Conservation (phyloP, 257 asterid genomes). For the Knoxia roxburghii region DNA sequence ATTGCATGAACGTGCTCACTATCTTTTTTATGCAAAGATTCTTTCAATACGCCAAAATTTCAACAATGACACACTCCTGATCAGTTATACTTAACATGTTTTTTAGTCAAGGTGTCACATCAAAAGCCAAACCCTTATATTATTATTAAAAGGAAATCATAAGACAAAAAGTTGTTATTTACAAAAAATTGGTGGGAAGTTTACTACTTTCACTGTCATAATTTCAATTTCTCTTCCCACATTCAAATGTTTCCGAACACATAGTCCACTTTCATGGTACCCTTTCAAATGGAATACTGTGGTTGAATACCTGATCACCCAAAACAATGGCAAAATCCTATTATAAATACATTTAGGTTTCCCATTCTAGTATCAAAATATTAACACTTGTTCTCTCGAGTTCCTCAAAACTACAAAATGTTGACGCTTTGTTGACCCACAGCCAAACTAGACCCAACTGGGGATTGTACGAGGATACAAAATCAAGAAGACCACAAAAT, state of each 20-base stretch:
- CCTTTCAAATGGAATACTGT: background rate
- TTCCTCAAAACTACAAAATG: background rate
- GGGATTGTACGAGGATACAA: no score
- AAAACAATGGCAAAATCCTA: background rate
- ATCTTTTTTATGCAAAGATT: background rate
- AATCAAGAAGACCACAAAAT: no score
- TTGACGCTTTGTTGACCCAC: background rate
- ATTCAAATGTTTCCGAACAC: background rate
- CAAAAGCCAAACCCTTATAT: no score
- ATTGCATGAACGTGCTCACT: background rate
- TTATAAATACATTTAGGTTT: background rate
- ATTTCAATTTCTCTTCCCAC: background rate
- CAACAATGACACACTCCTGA: background rate
- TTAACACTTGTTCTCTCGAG: background rate
- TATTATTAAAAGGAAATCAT: background rate
- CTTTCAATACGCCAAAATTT: background rate
- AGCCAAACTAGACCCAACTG: constrained; percentile 1
- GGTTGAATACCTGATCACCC: background rate
- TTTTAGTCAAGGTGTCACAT: background rate
- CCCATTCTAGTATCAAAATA: background rate
- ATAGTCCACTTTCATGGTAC: background rate
- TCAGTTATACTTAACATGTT: background rate
- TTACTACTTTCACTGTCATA: background rate
- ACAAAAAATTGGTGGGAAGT: background rate
- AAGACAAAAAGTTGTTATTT: no score